Evolutionary conservation across 2,329 filamentous ascomycete species (phyloP).

Genomic region (Colletotrichum trifolii): DNA sequence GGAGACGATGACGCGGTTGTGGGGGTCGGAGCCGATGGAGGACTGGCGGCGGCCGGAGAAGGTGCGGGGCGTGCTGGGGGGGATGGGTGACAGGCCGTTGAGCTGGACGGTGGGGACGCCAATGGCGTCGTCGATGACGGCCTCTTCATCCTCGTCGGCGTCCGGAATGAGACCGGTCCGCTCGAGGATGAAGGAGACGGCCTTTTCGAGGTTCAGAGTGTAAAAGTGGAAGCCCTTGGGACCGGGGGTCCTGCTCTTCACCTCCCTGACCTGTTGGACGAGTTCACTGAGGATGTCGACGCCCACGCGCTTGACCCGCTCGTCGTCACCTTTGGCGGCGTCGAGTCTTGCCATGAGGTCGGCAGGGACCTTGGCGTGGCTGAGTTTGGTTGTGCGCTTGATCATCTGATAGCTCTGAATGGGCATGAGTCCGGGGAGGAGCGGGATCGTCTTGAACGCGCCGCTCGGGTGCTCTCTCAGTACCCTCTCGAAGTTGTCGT

Average conservation of each 20-base stretch:
- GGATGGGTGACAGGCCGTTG: constrained; percentile 56
- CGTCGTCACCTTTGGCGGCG: constrained; percentile 80
- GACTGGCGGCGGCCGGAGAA: constrained; percentile 72
- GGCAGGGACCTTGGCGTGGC: constrained; percentile 84
- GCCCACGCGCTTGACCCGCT: constrained; percentile 82
- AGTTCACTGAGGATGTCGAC: constrained; percentile 88
- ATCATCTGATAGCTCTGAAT: constrained; percentile 98
- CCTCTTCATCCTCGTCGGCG: constrained; percentile 62
- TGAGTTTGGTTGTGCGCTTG: constrained; percentile 91
- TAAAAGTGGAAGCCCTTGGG: constrained; percentile 95
- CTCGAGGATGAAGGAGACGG: constrained; percentile 92
- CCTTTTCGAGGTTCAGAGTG: constrained; percentile 95
- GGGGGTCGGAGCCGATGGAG: constrained; percentile 83
- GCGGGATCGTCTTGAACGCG: constrained; percentile 85
- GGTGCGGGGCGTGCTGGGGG: constrained; percentile 46
- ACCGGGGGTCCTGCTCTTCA: constrained; percentile 66
- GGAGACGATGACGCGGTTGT: constrained; percentile 88
- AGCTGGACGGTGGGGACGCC: constrained; percentile 59
- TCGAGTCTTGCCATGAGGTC: constrained; percentile 77
- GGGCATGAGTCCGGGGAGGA: constrained; percentile 96
- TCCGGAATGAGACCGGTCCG: constrained; percentile 83
- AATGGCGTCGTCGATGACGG: constrained; percentile 58
- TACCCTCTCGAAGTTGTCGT: constrained; percentile 80
- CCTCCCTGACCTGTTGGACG: constrained; percentile 78
- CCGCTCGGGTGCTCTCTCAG: constrained; percentile 86